These are phyloP conservation scores for Sarcomyxa edulis DNA, from an alignment of 768 basidiomycete genomes.

Conservation along the genomic window DNA sequence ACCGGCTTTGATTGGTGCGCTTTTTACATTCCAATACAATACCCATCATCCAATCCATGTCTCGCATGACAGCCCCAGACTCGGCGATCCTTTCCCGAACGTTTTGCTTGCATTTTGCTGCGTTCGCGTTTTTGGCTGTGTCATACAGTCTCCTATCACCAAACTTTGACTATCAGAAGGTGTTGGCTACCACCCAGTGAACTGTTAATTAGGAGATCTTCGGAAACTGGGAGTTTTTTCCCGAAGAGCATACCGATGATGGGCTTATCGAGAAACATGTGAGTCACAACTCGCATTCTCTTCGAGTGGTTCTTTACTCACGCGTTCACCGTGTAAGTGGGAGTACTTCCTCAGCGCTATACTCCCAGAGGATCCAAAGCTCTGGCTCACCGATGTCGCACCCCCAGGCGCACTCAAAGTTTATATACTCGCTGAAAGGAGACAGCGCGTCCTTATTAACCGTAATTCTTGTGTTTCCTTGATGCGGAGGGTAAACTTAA, in stretches of 20 bases:
- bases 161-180: constrained; percentile 12
- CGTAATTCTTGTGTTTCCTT: constrained; percentile 24
- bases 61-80: constrained; percentile 20
- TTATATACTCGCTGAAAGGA: constrained; percentile 26
- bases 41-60: neutral
- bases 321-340: constrained; percentile 20
- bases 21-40: neutral
- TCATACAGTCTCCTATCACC: constrained; percentile 26
- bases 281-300: constrained; percentile 6
- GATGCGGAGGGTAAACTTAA: constrained; percentile 28
- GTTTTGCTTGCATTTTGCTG: constrained; percentile 32
- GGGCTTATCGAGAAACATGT: constrained; percentile 32
- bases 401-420: constrained; percentile 28
- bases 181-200: constrained; percentile 14
- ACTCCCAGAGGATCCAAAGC: constrained; percentile 25
- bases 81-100: constrained; percentile 31
- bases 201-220: constrained; percentile 21
- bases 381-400: constrained; percentile 29
- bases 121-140: constrained; percentile 31
- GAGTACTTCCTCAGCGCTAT: constrained; percentile 33
- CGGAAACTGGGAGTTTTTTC: constrained; percentile 33
- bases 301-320: too few relatives aligned
- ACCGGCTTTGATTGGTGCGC: constrained; percentile 41
- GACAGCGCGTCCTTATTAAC: constrained; percentile 22
- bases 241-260: constrained; percentile 24